Evolutionary conservation across 495 filamentous ascomycete genomes (phyloP), one percentile per base, ranked within the genome.

Genomic region (Aspergillus heteromorphus): DNA sequence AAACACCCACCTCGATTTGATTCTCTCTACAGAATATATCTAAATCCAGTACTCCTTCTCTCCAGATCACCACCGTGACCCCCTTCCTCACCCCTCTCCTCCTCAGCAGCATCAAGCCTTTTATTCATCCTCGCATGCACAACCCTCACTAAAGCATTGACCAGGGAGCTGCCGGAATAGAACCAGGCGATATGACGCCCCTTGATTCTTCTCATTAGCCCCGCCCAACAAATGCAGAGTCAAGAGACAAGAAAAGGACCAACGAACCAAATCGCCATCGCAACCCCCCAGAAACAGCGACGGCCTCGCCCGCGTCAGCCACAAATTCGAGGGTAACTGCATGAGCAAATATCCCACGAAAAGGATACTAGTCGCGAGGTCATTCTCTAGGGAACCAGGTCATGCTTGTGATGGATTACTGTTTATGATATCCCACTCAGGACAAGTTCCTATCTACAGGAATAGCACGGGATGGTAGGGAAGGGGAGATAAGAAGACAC

Each of bases 151-250:
- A 86, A 84, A 40, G 82, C 80, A 25, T 82, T 82, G n/a, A 80
- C 81, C 13, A 87, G 76, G 0, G 83, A 73, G 2, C 80, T 77
- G 6, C 83, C 84, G 5, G 82, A 79, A 61, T 87, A 84, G 54
- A 84, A 81, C 65, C 76, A 79, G n/a, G 80, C 77, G 57, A 84
- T 38, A 89, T 87, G 4, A 83, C 69, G 4, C 85, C 84, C 86
- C 23, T 27, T 27, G 4, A 27, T 4, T 7, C 23, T 4, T 27
- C 7, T 7, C 23, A 27, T 27, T 27, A 27, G 23, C 23, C 23
- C 3, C 23, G 7, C 7, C 23, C 23, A 27, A 27, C 23, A 27
- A 7, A 27, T n/a, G n/a, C n/a, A n/a, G n/a, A n/a, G n/a, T n/a
- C n/a, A n/a, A n/a, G n/a, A n/a, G n/a, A n/a, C n/a, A n/a, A n/a